Evolutionary conservation across 2,329 filamentous ascomycete genomes (phyloP), one percentile per base, ranked within the genome.

Genomic region (Trichophyton mentagrophytes): DNA sequence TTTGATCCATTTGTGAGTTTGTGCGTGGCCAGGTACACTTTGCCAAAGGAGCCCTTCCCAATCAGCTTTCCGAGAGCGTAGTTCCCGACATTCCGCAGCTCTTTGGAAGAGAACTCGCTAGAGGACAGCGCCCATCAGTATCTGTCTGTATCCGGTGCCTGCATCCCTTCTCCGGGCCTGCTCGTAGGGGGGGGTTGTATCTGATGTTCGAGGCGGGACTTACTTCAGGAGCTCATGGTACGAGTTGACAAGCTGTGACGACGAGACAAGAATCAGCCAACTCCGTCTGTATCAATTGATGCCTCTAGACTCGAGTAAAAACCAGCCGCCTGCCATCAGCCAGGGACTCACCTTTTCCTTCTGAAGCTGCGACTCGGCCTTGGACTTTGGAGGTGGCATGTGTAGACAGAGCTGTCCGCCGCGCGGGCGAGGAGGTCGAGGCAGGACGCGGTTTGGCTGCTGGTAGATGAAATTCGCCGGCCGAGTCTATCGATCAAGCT

Each of bases 1-100:
- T 96, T 97, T 71, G 91, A 96, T 70, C 91, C 92, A 85, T 96
- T 96, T 70, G 90, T 97, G 74, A 99, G 89, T 75, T 96, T 97
- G 75, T 99, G 93, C 53, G 86, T 85, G 62, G 92, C 93, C 62
- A 99, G 81, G 74, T 99, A 99, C 69, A 99, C 93, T 77, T 96
- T 97, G 69, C 93, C 93, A 75, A 99, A 99, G 65, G 91, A 96
- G 61, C 93, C 93, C 72, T 97, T 99, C 66, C 93, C 93, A 71
- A 99, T 96, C 62, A 99, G 80, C 62, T 86, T 86, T 53, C 93
- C 93, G 61, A 99, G 82, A 40, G 86, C 86, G 75, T 99, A 99
- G 77, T 96, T 97, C 67, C 93, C 93, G 63, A 99, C 93, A 60
- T 86, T 89, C 69, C 88, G 87, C 66, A 99, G 84, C 66, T 99